phyloP scores from a whole-genome alignment of 352 stramenopile genomes.

The Globisporangium radiosum region DNA sequence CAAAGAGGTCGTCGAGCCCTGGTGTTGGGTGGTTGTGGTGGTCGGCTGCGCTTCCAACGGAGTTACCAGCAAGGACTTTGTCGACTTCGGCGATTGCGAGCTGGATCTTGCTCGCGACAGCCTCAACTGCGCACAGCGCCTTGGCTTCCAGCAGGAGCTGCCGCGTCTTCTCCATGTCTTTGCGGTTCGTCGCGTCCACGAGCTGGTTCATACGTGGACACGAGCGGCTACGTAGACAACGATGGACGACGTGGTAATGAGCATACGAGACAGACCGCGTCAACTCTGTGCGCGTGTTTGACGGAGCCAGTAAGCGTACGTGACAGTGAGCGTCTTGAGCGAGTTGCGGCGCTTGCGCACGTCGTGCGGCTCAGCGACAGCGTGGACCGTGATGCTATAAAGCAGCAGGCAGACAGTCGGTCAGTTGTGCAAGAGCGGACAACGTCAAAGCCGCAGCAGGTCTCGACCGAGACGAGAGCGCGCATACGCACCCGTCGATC shows the following conservation, averaged over 20 bases:
- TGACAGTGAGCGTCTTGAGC: constrained; percentile 44
- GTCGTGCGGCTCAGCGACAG: constrained; percentile 1
- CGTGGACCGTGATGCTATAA: constrained; percentile 9
- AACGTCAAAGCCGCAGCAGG: background rate
- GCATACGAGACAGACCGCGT: background rate
- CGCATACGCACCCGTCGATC: constrained; percentile 23
- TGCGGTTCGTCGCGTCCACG: constrained; percentile 23
- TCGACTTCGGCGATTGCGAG: constrained; percentile 37
- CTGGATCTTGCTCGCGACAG: constrained; percentile 41
- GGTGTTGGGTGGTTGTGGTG: constrained; percentile 14
- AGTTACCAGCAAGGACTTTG: constrained; percentile 17
- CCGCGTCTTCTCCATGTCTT: constrained; percentile 49
- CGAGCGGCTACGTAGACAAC: constrained; percentile 16
- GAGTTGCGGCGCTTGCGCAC: constrained; percentile 36
- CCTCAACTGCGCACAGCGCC: constrained; percentile 26
- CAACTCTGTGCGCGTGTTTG: background rate
- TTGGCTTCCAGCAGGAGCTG: constrained; percentile 50
- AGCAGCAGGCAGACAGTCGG: too few species aligned
- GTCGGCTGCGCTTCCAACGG: background rate
- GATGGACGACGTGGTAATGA: background rate
- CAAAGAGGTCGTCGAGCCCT: constrained; percentile 19
- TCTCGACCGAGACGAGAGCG: background rate
- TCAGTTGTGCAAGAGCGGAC: too few species aligned
- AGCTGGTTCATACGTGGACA: constrained; percentile 19
- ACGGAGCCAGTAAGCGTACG: constrained; percentile 19